Percentiles rank a stretch among this genome's conserved stretches.
phyloP scores from a whole-genome alignment of 305 asterid species.

The Plantago coronopus region DNA sequence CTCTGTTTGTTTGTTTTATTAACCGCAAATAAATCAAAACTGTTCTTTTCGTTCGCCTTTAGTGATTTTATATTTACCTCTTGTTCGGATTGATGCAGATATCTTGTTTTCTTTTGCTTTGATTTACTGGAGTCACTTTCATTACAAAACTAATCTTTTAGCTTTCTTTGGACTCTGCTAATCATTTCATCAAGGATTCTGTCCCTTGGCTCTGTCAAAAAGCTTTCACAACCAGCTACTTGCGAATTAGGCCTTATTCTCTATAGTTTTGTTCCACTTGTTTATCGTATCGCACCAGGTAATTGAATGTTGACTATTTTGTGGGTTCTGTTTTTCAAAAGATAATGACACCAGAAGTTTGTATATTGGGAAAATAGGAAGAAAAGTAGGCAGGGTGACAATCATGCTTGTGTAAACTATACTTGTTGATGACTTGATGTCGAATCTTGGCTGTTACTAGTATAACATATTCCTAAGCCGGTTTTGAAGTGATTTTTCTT shows the following conservation, averaged over 20 bases:
- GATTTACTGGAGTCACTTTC: slow-evolving; percentile 15
- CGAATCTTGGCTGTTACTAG: no score
- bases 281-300: neutral
- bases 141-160: neutral
- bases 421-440: no score
- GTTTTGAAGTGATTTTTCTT: no score
- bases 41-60: slow-evolving; percentile 20
- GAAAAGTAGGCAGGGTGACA: no score
- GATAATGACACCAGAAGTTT: no score
- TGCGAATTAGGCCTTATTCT: slow-evolving; percentile 1
- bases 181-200: neutral
- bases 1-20: slow-evolving; percentile 15
- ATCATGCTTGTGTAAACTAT: no score
- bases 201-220: slow-evolving; percentile 13
- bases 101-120: slow-evolving; percentile 14
- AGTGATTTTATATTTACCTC: slow-evolving; percentile 18
- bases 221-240: neutral
- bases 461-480: no score
- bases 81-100: slow-evolving; percentile 21
- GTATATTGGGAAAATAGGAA: no score
- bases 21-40: slow-evolving; percentile 14
- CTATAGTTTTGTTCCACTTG: neutral
- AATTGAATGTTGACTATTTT: neutral
- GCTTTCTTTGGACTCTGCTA: no score
- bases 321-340: no score